Evolutionary conservation across 148 eudicot species (phyloP).

Genomic region (Rhododendron ovatum): DNA sequence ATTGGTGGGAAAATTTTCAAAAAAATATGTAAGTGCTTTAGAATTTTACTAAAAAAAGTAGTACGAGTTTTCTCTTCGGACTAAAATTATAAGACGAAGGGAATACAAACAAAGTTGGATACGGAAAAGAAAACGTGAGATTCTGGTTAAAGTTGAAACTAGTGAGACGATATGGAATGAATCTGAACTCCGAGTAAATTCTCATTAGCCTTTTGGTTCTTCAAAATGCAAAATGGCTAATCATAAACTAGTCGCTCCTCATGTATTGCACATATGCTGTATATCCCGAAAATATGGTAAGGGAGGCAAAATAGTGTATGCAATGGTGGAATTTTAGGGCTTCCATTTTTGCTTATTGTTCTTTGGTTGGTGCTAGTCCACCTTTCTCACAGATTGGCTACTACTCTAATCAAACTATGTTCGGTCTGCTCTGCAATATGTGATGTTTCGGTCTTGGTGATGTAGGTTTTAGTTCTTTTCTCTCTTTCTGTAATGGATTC

Average conservation of each 20-base stretch:
- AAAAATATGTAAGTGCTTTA: neutral
- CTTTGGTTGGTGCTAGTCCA: no score
- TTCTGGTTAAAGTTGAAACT: neutral
- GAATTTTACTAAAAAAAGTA: neutral
- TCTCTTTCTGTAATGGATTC: neutral
- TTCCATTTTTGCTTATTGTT: no score
- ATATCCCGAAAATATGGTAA: neutral
- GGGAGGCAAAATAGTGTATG: neutral
- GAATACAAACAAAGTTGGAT: neutral
- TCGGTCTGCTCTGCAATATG: no score
- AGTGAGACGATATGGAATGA: neutral
- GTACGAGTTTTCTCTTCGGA: neutral
- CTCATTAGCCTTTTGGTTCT: neutral
- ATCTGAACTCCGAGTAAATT: neutral
- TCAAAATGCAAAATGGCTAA: neutral
- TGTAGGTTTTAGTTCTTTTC: neutral
- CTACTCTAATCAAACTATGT: no score
- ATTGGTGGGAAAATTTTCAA: neutral
- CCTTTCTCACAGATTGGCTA: no score
- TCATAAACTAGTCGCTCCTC: neutral
- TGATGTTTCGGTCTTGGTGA: no score
- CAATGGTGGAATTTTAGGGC: no score
- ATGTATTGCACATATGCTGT: neutral
- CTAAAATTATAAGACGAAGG: neutral
- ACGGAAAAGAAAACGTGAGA: neutral